A percentile compares a stretch with the other conserved stretches of the same genome.
phyloP scores from a whole-genome alignment of 1,284 basidiomycete genomes.

The Tilletia indica region DNA sequence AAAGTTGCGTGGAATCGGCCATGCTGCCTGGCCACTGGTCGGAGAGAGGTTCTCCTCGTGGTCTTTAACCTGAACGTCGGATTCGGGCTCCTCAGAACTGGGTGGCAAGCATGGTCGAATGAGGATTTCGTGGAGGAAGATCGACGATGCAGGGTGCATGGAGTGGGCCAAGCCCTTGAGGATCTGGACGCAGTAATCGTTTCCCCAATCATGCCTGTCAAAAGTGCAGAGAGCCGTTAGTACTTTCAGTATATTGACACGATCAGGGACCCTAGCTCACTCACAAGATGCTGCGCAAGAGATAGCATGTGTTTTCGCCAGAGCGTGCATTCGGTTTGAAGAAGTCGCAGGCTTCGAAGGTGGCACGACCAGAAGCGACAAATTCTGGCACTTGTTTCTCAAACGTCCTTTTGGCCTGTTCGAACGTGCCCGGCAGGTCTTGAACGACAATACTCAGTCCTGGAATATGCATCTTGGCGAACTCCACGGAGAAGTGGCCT shows the following conservation, averaged over 20 bases:
- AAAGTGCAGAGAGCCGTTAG: background rate
- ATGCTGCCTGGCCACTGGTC: background rate
- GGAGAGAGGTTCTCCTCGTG: too few relatives aligned
- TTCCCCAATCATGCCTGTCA: slow-evolving; percentile 11
- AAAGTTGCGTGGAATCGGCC: slow-evolving; percentile 11
- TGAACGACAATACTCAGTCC: background rate
- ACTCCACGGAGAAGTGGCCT: slow-evolving; percentile 4
- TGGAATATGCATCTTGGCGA: slow-evolving; percentile 15
- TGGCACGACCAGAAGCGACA: background rate
- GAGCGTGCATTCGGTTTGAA: background rate
- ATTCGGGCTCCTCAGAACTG: background rate
- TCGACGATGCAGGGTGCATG: slow-evolving; percentile 1
- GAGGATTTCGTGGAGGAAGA: slow-evolving; percentile 9
- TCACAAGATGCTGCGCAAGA: slow-evolving; percentile 4
- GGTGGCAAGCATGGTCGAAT: background rate
- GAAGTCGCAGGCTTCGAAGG: background rate
- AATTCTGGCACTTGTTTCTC: background rate
- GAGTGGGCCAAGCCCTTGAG: background rate
- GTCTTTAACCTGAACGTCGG: too few relatives aligned
- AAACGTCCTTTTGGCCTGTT: background rate
- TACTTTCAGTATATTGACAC: background rate
- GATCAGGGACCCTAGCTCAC: background rate
- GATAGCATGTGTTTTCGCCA: background rate
- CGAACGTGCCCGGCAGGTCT: slow-evolving; percentile 8
- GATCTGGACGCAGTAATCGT: slow-evolving; percentile 15